A percentile compares a stretch with the other conserved stretches of the same genome.
phyloP scores from a whole-genome alignment of 371 early-diverging fungal genomes.

The Rhizopus microsporus region DNA sequence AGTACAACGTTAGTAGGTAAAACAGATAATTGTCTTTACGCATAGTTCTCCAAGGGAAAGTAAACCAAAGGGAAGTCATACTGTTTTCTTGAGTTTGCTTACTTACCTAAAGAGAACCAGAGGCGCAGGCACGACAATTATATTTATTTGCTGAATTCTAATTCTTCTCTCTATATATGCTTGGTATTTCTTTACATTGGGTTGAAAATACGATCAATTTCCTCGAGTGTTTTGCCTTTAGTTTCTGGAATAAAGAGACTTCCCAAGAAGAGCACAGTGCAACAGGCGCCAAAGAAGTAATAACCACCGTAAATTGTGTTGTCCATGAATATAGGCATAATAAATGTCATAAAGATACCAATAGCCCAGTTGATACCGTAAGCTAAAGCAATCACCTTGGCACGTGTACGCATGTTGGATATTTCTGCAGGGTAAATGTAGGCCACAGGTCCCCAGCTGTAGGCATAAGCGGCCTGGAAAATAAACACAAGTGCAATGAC shows the following conservation, averaged over 20 bases:
- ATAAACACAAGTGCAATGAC: conserved; percentile 49
- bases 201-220: conserved; percentile 60
- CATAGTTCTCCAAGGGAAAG: conserved; percentile 8
- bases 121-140: conserved; percentile 9
- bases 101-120: conserved; percentile 10
- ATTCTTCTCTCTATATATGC: not conserved
- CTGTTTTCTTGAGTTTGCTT: conserved; percentile 2
- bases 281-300: conserved; percentile 57
- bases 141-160: conserved; percentile 10
- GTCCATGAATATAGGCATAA: conserved; percentile 46
- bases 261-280: conserved; percentile 37
- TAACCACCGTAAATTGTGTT: conserved; percentile 63
- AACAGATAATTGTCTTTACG: conserved; percentile 9
- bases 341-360: conserved; percentile 50
- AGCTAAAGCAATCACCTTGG: conserved; percentile 44
- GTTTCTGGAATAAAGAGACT: conserved; percentile 57
- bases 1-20: conserved; percentile 16
- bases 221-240: conserved; percentile 57
- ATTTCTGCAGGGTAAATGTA: conserved; percentile 75
- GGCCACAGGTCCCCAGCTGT: conserved; percentile 56
- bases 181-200: conserved; percentile 21
- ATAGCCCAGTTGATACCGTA: conserved; percentile 69
- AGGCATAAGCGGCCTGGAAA: conserved; percentile 56
- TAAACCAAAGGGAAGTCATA: not conserved
- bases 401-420: conserved; percentile 51